phyloP scores from a whole-genome alignment of 768 basidiomycete species.

The Paxillus ammoniavirescens region DNA sequence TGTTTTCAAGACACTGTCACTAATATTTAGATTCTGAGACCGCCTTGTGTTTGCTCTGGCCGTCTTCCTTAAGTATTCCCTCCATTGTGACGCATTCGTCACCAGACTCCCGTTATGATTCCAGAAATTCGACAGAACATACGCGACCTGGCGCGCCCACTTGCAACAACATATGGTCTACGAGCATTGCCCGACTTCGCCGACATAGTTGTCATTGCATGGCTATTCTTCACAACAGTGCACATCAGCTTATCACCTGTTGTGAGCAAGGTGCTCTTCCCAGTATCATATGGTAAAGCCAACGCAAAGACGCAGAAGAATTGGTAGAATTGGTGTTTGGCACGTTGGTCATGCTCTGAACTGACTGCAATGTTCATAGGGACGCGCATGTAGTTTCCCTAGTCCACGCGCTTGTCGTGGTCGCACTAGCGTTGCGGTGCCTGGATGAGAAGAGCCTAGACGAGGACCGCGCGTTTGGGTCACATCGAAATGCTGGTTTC shows the following conservation, averaged over 20 bases:
- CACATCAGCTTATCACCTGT: constrained; percentile 60
- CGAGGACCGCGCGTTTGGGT: constrained; percentile 74
- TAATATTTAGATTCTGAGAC: too few species aligned
- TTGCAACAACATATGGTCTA: constrained; percentile 42
- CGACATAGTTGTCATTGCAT: constrained; percentile 51
- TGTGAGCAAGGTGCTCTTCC: constrained; percentile 46
- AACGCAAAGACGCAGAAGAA: constrained; percentile 50
- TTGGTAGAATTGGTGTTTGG: constrained; percentile 41
- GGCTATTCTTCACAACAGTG: constrained; percentile 54
- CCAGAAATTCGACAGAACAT: constrained; percentile 27
- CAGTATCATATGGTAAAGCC: constrained; percentile 48
- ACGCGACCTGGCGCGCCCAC: constrained; percentile 29
- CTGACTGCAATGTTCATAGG: constrained; percentile 38
- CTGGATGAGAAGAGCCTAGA: constrained; percentile 47
- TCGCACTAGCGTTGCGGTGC: constrained; percentile 59
- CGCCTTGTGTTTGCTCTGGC: neutral
- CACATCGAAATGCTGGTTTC: constrained; percentile 56
- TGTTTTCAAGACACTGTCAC: too few species aligned
- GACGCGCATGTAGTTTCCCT: constrained; percentile 71
- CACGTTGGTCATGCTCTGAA: neutral
- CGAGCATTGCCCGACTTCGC: constrained; percentile 55
- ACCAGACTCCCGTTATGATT: constrained; percentile 21
- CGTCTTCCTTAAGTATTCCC: neutral
- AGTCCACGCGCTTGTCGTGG: constrained; percentile 64
- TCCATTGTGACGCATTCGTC: neutral